These are phyloP conservation scores for Chaetomiaceae sp. DNA, from an alignment of 2,329 filamentous ascomycete species.

Conservation along the genomic window DNA sequence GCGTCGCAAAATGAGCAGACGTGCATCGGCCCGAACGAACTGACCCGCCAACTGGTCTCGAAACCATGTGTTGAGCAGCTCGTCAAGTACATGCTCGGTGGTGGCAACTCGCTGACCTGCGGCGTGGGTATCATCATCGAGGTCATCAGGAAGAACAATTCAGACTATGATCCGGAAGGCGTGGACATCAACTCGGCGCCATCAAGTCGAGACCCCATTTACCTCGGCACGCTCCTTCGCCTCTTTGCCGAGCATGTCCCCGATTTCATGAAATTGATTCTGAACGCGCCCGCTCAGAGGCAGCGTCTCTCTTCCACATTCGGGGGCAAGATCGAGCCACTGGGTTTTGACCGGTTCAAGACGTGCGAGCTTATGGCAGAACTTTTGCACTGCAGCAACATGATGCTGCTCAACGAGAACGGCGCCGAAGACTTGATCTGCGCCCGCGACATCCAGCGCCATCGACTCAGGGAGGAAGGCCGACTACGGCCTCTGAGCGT, in stretches of 20 bases:
- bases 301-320: constrained; percentile 81
- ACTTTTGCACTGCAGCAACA: constrained; percentile 94
- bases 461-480: constrained; percentile 72
- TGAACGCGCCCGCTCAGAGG: constrained; percentile 69
- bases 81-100: constrained; percentile 87
- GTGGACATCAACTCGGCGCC: constrained; percentile 74
- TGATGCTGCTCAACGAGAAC: constrained; percentile 88
- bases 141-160: constrained; percentile 98
- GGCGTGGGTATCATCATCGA: constrained; percentile 97
- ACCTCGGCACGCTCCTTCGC: constrained; percentile 82
- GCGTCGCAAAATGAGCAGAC: constrained; percentile 97
- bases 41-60: constrained; percentile 92
- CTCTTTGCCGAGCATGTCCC: constrained; percentile 88
- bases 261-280: constrained; percentile 87
- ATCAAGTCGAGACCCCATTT: constrained; percentile 87
- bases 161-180: constrained; percentile 93
- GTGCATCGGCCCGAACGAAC: constrained; percentile 96
- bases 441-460: constrained; percentile 73
- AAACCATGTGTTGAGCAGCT: constrained; percentile 75
- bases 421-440: constrained; percentile 85
- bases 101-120: constrained; percentile 90
- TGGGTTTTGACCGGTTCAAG: constrained; percentile 97
- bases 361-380: constrained; percentile 99
- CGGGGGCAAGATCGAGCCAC: constrained; percentile 82
- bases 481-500: constrained; percentile 53